A percentile compares a stretch with the other conserved stretches of the same genome.
These are phyloP conservation scores for Candida michaelii DNA, from an alignment of 805 yeast genomes.

Conservation along the genomic window DNA sequence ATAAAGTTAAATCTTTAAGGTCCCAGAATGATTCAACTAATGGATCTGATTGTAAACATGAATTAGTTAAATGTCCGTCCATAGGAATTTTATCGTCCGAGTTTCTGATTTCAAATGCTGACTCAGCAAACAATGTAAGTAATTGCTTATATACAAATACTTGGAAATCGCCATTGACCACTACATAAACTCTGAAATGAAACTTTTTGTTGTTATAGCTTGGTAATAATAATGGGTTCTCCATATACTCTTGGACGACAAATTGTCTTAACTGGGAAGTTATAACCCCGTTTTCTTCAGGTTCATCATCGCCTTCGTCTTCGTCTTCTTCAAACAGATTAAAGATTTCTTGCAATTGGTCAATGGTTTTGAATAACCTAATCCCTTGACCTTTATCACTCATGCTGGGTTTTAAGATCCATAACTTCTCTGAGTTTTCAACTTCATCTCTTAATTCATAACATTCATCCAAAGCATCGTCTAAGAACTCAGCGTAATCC, in stretches of 20 bases:
- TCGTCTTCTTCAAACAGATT: slow-evolving; percentile 81
- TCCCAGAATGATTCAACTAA: slow-evolving; percentile 67
- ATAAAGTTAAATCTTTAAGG: slow-evolving; percentile 41
- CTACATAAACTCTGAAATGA: slow-evolving; percentile 83
- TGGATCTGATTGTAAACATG: slow-evolving; percentile 71
- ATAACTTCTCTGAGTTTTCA: slow-evolving; percentile 57
- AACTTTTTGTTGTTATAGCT: slow-evolving; percentile 71
- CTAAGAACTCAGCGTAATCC: slow-evolving; percentile 94
- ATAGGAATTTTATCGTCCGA: slow-evolving; percentile 40
- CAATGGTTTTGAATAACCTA: slow-evolving; percentile 72
- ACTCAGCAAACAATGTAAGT: slow-evolving; percentile 76
- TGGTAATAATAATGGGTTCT: slow-evolving; percentile 63
- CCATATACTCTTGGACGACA: slow-evolving; percentile 79
- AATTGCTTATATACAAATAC: slow-evolving; percentile 81
- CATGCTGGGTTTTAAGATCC: slow-evolving; percentile 96
- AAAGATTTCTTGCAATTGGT: slow-evolving; percentile 79
- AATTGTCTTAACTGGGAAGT: slow-evolving; percentile 89
- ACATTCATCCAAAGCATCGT: slow-evolving; percentile 89
- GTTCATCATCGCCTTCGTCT: slow-evolving; percentile 38
- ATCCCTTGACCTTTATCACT: slow-evolving; percentile 97
- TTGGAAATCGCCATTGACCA: slow-evolving; percentile 68
- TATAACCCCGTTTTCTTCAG: slow-evolving; percentile 61
- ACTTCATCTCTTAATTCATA: slow-evolving; percentile 84
- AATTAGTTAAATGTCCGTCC: slow-evolving; percentile 86
- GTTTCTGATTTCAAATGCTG: slow-evolving; percentile 26